Base-by-base conservation (phyloP, 129 eudicot genomes). In the Oenanthe sinensis region DNA sequence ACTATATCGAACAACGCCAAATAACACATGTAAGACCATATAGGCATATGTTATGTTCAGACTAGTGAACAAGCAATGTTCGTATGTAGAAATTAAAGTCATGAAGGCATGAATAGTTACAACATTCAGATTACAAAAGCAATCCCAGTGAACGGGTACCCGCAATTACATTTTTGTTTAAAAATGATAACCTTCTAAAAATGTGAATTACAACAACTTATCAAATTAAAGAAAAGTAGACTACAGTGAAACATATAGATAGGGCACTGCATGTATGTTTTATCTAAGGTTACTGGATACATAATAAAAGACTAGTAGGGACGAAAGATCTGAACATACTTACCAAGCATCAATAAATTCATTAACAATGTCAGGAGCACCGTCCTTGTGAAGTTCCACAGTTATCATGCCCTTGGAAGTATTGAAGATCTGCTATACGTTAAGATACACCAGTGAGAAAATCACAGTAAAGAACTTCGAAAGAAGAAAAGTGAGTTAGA, bases 321-420 rank as follows among this genome's bases (percentile, higher is more conserved):
- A 80, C 44, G 65, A 73, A 67, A 79, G 78, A 43, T 74, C 69
- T 77, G 65, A 75, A 76, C 73, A 63, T 45, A 81, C 91, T 81
- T 84, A 96, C 99, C 97, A 90, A 28, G 85, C 81, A 63, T 92
- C 86, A 74, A 92, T 81, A 77, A 96, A 96, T 78, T 90, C 94
- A 76, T 86, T 90, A 79, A 96, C 97, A 80, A 85, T 82, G 82
- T 89, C 99, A 42, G 99, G 90, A 76, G 97, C 91, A 79, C 93
- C 91, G 71, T 96, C 99, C 87, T 96, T 96, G 91, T 82, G 89
- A 71, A 96, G 92, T 81, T 96, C 99, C 71, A 89, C 96, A 6
- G 93, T 90, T 50, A 96, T 87, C 58, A 83, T 71, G 63, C 99
- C 99, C 87, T 96, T 96, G 5, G 97, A 88, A 74, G 97, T 96